Base-by-base conservation (phyloP, 1,284 basidiomycete genomes). In the Boletus hoseneyae region DNA sequence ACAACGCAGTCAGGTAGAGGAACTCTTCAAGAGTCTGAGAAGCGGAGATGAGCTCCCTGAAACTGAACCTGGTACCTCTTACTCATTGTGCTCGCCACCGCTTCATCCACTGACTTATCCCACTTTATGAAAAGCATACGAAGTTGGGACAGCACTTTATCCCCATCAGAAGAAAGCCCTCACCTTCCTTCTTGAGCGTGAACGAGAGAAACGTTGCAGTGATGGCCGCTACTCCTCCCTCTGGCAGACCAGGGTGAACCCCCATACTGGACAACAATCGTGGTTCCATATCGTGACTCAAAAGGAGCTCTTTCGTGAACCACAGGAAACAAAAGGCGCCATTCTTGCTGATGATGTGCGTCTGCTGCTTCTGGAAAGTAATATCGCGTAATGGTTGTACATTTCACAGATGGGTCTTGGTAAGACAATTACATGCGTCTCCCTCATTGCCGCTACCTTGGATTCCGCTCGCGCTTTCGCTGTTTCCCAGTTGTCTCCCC, bases 101-200 rank as follows among this genome's bases (percentile, higher is more conserved):
- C 44, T 30, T 54, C 44, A 50, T 45, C 25, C 30, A 42, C 52
- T 59, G 46, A 60, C 51, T 65, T 58, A 40, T 48, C 44, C 42
- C 48, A 23, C 49, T 51, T 35, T 51, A 51, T 59, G 18, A 56
- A 50, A 62, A 93, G 90, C 77, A 40, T 70, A 80, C n/a, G 84
- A 93, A 62, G 83, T 99, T 54, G 85, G 85, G 32, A 97, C 97
- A n/a, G 78, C 72, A 39, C 76, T 99, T 8, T 98, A 98, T 69
- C 90, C 94, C 15, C 97, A 99, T 73, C 97, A 99, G 73, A 96
- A 96, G 73, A 96, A 97, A 69, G 97, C 95, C 19, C 77, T 99
- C 19, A 93, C 95, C 1, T 99, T 99, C 70, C 73, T 99, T 42
- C 77, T 98, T n/a, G 92, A 96, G 61, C 83, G 95, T 35, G 97